phyloP scores from a whole-genome alignment of 192 early-diverging fungal species.

The Mortierella alpina region DNA sequence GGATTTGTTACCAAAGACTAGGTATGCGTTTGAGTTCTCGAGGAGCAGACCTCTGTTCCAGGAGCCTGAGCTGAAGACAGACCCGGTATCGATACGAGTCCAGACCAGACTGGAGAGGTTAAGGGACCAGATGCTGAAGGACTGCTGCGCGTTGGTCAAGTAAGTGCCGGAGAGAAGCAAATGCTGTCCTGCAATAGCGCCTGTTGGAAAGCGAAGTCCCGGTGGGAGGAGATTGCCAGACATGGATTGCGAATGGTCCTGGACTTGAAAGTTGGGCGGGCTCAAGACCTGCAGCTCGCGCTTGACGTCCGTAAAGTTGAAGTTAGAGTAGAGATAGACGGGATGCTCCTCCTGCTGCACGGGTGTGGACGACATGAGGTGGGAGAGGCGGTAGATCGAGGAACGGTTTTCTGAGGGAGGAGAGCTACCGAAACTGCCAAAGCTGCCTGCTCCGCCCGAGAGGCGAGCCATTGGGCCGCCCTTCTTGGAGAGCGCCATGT shows the following conservation, averaged over 20 bases:
- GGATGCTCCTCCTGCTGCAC: slow-evolving; percentile 66
- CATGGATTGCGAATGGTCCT: slow-evolving; percentile 78
- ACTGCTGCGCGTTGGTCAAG: slow-evolving; percentile 72
- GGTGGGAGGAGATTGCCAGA: slow-evolving; percentile 73
- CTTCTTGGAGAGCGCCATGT: slow-evolving; percentile 37
- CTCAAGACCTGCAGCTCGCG: slow-evolving; percentile 78
- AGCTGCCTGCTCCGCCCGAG: slow-evolving; percentile 40
- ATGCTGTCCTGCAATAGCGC: slow-evolving; percentile 75
- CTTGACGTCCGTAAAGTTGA: slow-evolving; percentile 83
- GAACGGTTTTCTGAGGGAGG: slow-evolving; percentile 36
- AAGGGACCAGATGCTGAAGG: slow-evolving; percentile 80
- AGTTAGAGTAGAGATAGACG: slow-evolving; percentile 84
- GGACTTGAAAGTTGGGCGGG: slow-evolving; percentile 68
- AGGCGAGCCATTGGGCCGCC: slow-evolving; percentile 38
- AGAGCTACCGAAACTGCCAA: slow-evolving; percentile 24
- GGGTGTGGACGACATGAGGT: slow-evolving; percentile 30
- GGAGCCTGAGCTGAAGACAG: slow-evolving; percentile 74
- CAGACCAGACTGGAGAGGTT: slow-evolving; percentile 71
- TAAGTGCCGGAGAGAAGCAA: slow-evolving; percentile 79
- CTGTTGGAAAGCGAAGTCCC: slow-evolving; percentile 81
- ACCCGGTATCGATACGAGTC: slow-evolving; percentile 76
- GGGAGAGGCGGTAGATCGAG: slow-evolving; percentile 48
- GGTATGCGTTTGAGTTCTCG: slow-evolving; percentile 69
- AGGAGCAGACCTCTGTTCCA: slow-evolving; percentile 83
- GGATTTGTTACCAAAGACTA: slow-evolving; percentile 78